Percentiles rank a stretch among this genome's conserved stretches.
phyloP scores from a whole-genome alignment of 805 yeast genomes.

The Isabelozyma pseudorhagii region DNA sequence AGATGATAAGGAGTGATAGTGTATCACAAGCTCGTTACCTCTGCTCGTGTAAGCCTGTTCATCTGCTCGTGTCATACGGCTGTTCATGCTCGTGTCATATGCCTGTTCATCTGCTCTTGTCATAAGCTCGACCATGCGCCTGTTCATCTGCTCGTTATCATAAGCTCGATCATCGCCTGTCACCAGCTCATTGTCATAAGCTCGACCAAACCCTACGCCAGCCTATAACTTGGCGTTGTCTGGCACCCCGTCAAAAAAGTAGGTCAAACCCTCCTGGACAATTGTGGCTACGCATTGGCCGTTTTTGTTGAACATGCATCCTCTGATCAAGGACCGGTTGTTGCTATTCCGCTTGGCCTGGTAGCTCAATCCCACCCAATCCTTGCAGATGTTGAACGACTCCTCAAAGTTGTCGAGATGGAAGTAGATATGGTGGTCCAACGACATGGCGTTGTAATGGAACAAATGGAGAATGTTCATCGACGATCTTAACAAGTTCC shows the following conservation, averaged over 20 bases:
- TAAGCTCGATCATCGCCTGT: too few relatives aligned
- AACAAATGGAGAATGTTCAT: conserved; percentile 32
- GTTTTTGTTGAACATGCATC: conserved; percentile 28
- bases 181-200: too few relatives aligned
- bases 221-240: conserved; percentile 1
- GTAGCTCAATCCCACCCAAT: conserved; percentile 36
- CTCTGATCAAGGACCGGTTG: conserved; percentile 35
- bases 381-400: conserved; percentile 27
- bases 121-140: too few relatives aligned
- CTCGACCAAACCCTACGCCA: too few relatives aligned
- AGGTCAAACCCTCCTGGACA: conserved; percentile 40
- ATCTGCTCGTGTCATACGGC: too few relatives aligned
- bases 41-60: too few relatives aligned
- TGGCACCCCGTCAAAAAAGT: conserved; percentile 24
- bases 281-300: conserved; percentile 36
- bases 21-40: too few relatives aligned
- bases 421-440: conserved; percentile 44
- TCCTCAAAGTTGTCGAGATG: conserved; percentile 23
- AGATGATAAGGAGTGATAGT: too few relatives aligned
- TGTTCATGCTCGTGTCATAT: too few relatives aligned
- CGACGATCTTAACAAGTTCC: conserved; percentile 20
- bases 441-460: conserved; percentile 44
- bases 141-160: too few relatives aligned
- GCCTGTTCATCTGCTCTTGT: too few relatives aligned
- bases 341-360: conserved; percentile 33